These are phyloP conservation scores for Discostella stelligera DNA, from an alignment of 352 stramenopile genomes.

Conservation along the genomic window DNA sequence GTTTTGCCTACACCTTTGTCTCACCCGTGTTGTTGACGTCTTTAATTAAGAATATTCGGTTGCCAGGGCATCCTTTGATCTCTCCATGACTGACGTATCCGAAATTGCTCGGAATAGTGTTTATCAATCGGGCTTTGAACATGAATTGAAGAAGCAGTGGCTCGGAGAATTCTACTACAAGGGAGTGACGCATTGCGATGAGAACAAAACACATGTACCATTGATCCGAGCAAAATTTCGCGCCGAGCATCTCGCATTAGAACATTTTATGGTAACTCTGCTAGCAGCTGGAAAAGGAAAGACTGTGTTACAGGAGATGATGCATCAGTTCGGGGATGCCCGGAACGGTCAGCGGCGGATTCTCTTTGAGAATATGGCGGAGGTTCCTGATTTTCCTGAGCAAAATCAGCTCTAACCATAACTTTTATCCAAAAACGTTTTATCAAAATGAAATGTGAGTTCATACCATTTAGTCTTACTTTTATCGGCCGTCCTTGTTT, in stretches of 20 bases:
- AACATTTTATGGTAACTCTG: constrained; percentile 77
- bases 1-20: constrained; percentile 20
- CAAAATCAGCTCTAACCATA: constrained; percentile 65
- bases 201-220: constrained; percentile 79
- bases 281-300: constrained; percentile 75
- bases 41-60: constrained; percentile 73
- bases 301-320: constrained; percentile 78
- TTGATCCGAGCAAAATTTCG: constrained; percentile 80
- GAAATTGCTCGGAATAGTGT: constrained; percentile 98
- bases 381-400: constrained; percentile 74
- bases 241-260: constrained; percentile 78
- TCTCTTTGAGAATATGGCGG: constrained; percentile 76
- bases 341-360: constrained; percentile 75
- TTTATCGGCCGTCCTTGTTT: no score
- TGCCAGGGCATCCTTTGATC: constrained; percentile 75
- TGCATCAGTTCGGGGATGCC: constrained; percentile 74
- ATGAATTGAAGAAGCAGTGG: constrained; percentile 96
- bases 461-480: no score
- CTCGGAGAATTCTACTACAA: constrained; percentile 90
- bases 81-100: constrained; percentile 93
- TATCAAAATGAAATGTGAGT: no score
- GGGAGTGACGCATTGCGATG: constrained; percentile 79
- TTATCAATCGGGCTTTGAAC: constrained; percentile 96
- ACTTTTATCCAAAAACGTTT: no score
- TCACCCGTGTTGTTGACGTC: background rate